Conservation (phyloP, 768 basidiomycete species). For the Austroboletus festivus region DNA sequence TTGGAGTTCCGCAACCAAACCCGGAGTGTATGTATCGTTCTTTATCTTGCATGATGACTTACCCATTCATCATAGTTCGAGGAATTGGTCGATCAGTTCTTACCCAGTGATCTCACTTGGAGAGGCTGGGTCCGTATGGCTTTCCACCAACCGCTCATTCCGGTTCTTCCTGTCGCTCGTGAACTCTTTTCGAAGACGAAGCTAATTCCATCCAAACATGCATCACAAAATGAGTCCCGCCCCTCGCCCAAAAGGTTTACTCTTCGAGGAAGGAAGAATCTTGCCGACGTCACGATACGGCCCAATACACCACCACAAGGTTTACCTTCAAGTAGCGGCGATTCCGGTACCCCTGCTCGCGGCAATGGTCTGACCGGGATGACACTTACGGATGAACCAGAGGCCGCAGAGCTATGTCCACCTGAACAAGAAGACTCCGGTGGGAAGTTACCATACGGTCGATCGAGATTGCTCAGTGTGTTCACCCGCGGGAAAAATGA, state of each 20-base stretch:
- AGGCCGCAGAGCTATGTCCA: conserved; percentile 26
- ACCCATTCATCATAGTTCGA: conserved; percentile 52
- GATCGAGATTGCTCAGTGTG: conserved; percentile 31
- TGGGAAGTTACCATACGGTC: conserved; percentile 20
- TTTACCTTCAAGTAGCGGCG: conserved; percentile 21
- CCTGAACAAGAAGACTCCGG: conserved; percentile 13
- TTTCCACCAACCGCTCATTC: conserved; percentile 74
- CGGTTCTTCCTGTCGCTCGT: conserved; percentile 74
- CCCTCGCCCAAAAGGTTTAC: conserved; percentile 19
- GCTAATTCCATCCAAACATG: conserved; percentile 47
- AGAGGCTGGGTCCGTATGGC: conserved; percentile 82
- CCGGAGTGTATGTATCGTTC: conserved; percentile 59
- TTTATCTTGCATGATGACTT: conserved; percentile 4
- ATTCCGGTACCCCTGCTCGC: not conserved
- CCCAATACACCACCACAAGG: conserved; percentile 9
- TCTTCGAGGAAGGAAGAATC: conserved; percentile 18
- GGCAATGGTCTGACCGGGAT: conserved; percentile 25
- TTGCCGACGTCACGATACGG: conserved; percentile 12
- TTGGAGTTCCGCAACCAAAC: conserved; percentile 82
- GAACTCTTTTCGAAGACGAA: conserved; percentile 79
- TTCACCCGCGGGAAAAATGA: conserved; percentile 26
- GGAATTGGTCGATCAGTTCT: conserved; percentile 74
- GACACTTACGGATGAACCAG: conserved; percentile 42
- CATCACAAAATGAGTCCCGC: conserved; percentile 28
- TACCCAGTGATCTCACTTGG: conserved; percentile 76